Evolutionary conservation across 345 rosid genomes (phyloP).

Genomic region (Hevea brasiliensis): DNA sequence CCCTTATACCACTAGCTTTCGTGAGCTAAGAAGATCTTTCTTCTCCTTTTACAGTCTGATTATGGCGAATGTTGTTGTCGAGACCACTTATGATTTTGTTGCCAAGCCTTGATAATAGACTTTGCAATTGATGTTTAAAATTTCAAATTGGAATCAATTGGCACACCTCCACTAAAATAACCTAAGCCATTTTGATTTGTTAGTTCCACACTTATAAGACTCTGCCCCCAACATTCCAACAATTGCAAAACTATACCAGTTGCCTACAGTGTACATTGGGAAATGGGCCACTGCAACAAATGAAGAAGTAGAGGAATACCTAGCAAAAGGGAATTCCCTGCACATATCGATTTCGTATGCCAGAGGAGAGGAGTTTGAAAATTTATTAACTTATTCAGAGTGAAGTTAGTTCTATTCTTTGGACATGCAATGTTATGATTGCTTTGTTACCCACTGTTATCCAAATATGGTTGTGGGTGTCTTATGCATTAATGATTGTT

Average conservation of each 20-base stretch:
- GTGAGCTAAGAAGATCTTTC: too few relatives aligned
- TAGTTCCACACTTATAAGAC: too few relatives aligned
- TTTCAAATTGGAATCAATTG: constrained; percentile 22
- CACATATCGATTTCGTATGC: constrained; percentile 83
- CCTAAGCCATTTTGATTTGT: too few relatives aligned
- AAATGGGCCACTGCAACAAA: constrained; percentile 80
- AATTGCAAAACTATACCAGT: constrained; percentile 60
- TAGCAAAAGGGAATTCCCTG: constrained; percentile 73
- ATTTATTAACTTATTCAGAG: constrained; percentile 86
- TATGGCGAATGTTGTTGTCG: constrained; percentile 54
- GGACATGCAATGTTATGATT: not conserved
- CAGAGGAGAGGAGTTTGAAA: constrained; percentile 69
- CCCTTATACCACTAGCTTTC: too few relatives aligned
- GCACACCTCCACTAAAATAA: too few relatives aligned
- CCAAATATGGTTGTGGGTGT: not conserved
- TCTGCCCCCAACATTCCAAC: too few relatives aligned
- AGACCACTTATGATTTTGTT: constrained; percentile 55
- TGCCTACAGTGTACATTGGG: constrained; percentile 84
- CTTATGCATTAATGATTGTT: not conserved
- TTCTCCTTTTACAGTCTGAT: too few relatives aligned
- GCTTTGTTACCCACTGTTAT: not conserved
- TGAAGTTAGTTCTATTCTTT: constrained; percentile 52
- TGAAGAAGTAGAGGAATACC: constrained; percentile 69
- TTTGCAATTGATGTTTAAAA: too few relatives aligned
- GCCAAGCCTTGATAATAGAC: too few relatives aligned